Evolutionary conservation across 371 early-diverging fungal genomes (phyloP).

Genomic region (Nematocida homosporus): DNA sequence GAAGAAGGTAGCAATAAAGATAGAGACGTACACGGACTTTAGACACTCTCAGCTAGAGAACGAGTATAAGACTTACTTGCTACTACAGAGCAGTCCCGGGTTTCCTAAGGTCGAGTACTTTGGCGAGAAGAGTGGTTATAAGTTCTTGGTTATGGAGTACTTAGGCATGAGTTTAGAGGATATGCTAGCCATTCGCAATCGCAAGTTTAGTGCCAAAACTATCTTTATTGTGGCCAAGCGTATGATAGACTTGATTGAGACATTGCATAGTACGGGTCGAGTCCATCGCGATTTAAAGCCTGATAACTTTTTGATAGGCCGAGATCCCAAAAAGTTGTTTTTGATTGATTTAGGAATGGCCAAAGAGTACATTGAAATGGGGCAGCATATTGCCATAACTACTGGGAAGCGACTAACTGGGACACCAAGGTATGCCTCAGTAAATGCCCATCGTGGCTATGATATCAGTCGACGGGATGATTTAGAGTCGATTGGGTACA

Average conservation of each 20-base stretch:
- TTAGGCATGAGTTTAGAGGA: conserved; percentile 54
- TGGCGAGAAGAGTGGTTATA: conserved; percentile 39
- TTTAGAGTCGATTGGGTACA: conserved; percentile 93
- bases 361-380: conserved; percentile 90
- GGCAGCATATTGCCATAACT: conserved; percentile 88
- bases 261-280: conserved; percentile 72
- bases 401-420: conserved; percentile 96
- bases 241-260: conserved; percentile 68
- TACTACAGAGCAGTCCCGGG: conserved; percentile 48
- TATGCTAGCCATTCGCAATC: conserved; percentile 51
- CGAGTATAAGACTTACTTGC: conserved; percentile 55
- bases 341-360: conserved; percentile 98
- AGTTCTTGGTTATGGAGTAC: conserved; percentile 61
- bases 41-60: conserved; percentile 57
- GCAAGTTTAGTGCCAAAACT: conserved; percentile 54
- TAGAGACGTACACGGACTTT: conserved; percentile 36
- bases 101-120: conserved; percentile 56
- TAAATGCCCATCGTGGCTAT: conserved; percentile 93
- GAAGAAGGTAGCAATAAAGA: conserved; percentile 79
- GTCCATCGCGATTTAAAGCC: conserved; percentile 78
- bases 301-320: conserved; percentile 73
- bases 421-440: conserved; percentile 94
- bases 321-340: conserved; percentile 77
- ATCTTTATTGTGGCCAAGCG: conserved; percentile 67
- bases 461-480: conserved; percentile 99